Percentiles rank a stretch among this genome's conserved stretches.
Conservation (phyloP, 352 stramenopile species). For the Phytophthora tentaculata region DNA sequence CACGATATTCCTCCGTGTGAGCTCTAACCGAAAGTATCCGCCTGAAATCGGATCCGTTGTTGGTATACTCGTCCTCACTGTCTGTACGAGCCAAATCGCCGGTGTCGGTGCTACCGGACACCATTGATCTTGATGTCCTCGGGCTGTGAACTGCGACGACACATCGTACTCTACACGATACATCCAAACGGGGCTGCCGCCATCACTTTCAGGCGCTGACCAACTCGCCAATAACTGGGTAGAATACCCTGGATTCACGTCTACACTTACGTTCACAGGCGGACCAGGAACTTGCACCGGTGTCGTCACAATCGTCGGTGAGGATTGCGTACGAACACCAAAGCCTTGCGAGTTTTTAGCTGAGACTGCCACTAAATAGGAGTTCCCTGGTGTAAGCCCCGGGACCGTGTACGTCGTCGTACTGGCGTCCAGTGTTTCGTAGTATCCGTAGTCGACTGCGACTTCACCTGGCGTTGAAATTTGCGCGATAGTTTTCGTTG, state of each 20-base stretch:
- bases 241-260: slow-evolving; percentile 82
- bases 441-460: slow-evolving; percentile 69
- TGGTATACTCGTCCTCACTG: slow-evolving; percentile 26
- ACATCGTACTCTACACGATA: slow-evolving; percentile 83
- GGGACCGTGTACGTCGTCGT: slow-evolving; percentile 74
- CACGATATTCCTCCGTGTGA: slow-evolving; percentile 55
- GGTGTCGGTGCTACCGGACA: slow-evolving; percentile 58
- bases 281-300: slow-evolving; percentile 81
- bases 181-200: slow-evolving; percentile 67
- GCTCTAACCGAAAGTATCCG: slow-evolving; percentile 63
- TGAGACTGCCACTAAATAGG: slow-evolving; percentile 90
- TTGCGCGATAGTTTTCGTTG: slow-evolving; percentile 15
- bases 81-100: slow-evolving; percentile 68
- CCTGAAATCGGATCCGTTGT: slow-evolving; percentile 44
- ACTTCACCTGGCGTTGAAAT: slow-evolving; percentile 51
- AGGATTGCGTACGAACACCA: slow-evolving; percentile 44
- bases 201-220: slow-evolving; percentile 53
- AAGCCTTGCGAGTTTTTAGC: slow-evolving; percentile 88
- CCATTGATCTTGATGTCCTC: slow-evolving; percentile 68
- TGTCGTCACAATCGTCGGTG: slow-evolving; percentile 51
- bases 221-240: slow-evolving; percentile 71
- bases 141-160: slow-evolving; percentile 71
- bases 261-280: slow-evolving; percentile 68
- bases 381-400: slow-evolving; percentile 65
- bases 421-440: slow-evolving; percentile 67